These are phyloP conservation scores for Zymoseptoria crescenta DNA, from an alignment of 2,329 filamentous ascomycete genomes.

Conservation along the genomic window DNA sequence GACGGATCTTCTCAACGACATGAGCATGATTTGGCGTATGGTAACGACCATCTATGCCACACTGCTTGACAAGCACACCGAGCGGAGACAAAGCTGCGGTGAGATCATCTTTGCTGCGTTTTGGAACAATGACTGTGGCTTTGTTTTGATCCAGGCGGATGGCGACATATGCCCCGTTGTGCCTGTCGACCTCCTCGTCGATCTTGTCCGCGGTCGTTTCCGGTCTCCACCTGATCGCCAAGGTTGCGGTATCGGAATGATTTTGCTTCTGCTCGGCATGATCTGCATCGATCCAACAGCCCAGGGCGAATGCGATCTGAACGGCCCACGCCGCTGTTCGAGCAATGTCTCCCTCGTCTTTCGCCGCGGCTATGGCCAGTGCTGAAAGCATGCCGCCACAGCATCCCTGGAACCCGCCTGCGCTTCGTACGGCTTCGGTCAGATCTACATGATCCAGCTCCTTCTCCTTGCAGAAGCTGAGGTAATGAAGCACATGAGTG, in stretches of 20 bases:
- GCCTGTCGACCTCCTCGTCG: neutral
- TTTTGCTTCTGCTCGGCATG: neutral
- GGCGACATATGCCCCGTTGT: neutral
- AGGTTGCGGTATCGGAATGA: neutral
- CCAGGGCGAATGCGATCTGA: slow-evolving; percentile 67
- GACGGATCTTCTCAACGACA: neutral
- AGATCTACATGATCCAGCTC: neutral
- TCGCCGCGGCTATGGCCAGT: slow-evolving; percentile 37
- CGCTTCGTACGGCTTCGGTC: neutral
- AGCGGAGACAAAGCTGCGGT: neutral
- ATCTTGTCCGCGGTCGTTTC: neutral
- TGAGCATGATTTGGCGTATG: neutral
- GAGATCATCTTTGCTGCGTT: neutral
- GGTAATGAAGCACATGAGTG: slow-evolving; percentile 3
- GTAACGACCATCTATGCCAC: slow-evolving; percentile 2
- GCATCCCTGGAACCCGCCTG: slow-evolving; percentile 9
- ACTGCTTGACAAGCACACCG: neutral
- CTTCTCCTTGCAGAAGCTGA: neutral
- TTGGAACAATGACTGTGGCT: slow-evolving; percentile 1
- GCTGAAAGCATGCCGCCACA: slow-evolving; percentile 8
- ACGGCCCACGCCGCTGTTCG: slow-evolving; percentile 48
- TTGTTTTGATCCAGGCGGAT: slow-evolving; percentile 1
- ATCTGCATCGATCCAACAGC: slow-evolving; percentile 56
- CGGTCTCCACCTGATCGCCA: slow-evolving; percentile 3
- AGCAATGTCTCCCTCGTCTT: slow-evolving; percentile 51